Base-by-base conservation (phyloP, 306 rosid genomes). In the Glycine latifolia region DNA sequence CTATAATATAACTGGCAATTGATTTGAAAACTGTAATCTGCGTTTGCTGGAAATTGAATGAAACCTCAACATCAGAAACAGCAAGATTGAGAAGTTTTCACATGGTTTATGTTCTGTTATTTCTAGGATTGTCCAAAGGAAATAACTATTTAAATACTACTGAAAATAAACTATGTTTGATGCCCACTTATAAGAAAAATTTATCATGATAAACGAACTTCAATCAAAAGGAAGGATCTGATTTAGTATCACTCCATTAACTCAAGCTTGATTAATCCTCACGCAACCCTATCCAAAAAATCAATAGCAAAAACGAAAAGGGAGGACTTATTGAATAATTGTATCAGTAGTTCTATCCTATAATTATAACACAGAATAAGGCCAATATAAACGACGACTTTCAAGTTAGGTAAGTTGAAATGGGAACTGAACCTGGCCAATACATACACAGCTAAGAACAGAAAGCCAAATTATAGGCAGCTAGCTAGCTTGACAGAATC, bases 21-120 rank as follows among this genome's bases (percentile, higher is more conserved):
- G 16, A 56, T 10, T 67, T 33, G 12, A 75, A 79, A 84, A 5
- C 39, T 79, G 37, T 39, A 79, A 75, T 17, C 61, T 53, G 11
- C 37, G 52, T 39, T 67, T 16, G n/a, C 7, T 50, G 20, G 10
- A 55, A 66, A 54, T 54, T 62, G 48, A 69, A 50, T 44, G 50
- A 83, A 83, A 44, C 20, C 56, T 65, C 75, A 78, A 83, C 82
- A 63, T 78, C 52, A 63, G 62, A 72, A 71, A 15, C 75, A 77
- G 59, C 20, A 77, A 59, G 46, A 26, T 50, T 2, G 37, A 69
- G 46, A 77, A 62, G 41, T 49, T 71, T 71, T 8, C 60, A 58
- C 68, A 35, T 14, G 75, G 17, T 77, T 50, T 14, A 71, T 79
- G 61, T 59, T 60, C 74, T 75, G 2, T 41, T 74, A 14, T 37